Base-by-base conservation (phyloP, 805 yeast genomes). In the Candida sphagnicola region DNA sequence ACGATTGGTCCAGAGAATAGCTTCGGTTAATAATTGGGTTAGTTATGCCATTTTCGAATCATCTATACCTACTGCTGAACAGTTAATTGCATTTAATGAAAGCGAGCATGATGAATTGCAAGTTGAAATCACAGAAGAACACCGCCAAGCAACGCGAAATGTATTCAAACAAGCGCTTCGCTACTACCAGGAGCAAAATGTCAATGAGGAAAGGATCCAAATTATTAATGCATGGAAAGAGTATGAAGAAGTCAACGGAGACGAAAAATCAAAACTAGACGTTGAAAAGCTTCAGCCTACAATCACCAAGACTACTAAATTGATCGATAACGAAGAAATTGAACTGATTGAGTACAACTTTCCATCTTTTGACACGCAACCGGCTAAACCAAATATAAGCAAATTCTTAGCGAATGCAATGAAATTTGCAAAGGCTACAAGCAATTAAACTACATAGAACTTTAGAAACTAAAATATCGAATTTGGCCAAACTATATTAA, bases 41-140 rank as follows among this genome's bases (percentile, higher is more conserved):
- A 68, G 79, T 18, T 72, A 68, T 50, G 95, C 95, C 2, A 59
- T 78, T 46, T 83, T 85, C 56, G 95, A 87, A 54, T 64, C 83
- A 2, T 66, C 81, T 1, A 70, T 80, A 1, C 88, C 88, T 5
- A 70, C 80, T 1, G 67, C 68, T 1, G 66, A 61, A 15, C 85
- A 80, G 45, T 42, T 78, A n/a, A 51, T 50, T 13, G 54, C 56
- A 16, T 68, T 67, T 41, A 72, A 71, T 10, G 64, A 58, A 15
- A 74, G 69, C 28, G 72, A 61, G 11, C 75, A 63, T 1, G 70
- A 70, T 12, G 85, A 72, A 39, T 71, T 82, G 40, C 77, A 69
- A 43, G 67, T 77, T 37, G 68, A 59, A 5, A 59, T 82, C 1
- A 68, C 72, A 1, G 77, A 73, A 2, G 73, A 63, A 28, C 80